Base-by-base conservation (phyloP, 768 basidiomycete species). In the Rhizopogon salebrosus region DNA sequence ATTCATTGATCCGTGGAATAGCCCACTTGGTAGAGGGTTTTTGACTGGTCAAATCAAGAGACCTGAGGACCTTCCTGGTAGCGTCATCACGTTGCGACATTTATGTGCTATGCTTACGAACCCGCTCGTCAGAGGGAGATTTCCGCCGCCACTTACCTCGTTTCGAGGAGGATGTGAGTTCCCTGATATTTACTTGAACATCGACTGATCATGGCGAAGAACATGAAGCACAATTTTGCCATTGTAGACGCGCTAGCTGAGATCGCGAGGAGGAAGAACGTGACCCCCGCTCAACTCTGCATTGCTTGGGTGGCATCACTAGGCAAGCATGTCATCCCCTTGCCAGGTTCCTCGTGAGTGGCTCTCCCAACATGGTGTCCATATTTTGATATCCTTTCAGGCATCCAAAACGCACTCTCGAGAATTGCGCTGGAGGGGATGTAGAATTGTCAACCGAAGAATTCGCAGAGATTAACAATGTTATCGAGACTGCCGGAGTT, bases 21-120 rank as follows among this genome's bases (percentile, higher is more conserved):
- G 77, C 31, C 80, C 82, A 0, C 72, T 83, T 1, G 80, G 82
- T 5, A 68, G 72, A 16, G 80, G 82, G 3, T 72, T 82, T 62
- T 66, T 84, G 29, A 77, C 78, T 0, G 81, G 82, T 0, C 62
- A 73, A 29, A 72, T 82, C 61, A 79, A 75, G 58, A 64, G 59
- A 27, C 51, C 39, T 2, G 63, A 67, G 7, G 75, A 76, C 22
- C 23, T 78, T 24, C 63, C 65, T 20, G 65, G 69, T 62, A 27
- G 36, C 60, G 16, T 3, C 2, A 34, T 16, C 20, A 5, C 4
- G 22, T 23, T 34, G 29, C 14, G 14, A 22, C 4, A 20, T 23
- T 27, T 14, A 23, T 5, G 24, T 38, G 16, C 27, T 10, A 36
- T 9, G 14, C 31, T 34, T 18, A 16, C 20, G 23, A 11, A 36